These are phyloP conservation scores for Thelephora aurantiotincta DNA, from an alignment of 768 basidiomycete genomes.

Conservation along the genomic window DNA sequence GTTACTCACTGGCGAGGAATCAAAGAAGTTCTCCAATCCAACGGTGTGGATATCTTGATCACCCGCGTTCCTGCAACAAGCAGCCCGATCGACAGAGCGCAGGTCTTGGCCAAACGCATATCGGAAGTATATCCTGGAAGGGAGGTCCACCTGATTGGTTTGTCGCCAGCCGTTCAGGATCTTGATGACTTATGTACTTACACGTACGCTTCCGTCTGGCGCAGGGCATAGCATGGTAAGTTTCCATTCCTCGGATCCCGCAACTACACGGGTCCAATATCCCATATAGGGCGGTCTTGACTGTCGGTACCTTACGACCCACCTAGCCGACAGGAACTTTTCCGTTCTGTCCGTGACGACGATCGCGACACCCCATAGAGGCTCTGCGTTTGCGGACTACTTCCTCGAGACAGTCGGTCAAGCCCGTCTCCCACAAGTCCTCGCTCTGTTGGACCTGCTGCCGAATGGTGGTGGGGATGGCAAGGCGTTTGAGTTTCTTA, in stretches of 20 bases:
- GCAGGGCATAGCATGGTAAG: conserved; percentile 67
- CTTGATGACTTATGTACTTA: conserved; percentile 15
- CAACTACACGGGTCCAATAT: background rate
- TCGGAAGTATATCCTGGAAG: conserved; percentile 68
- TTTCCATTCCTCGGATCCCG: background rate
- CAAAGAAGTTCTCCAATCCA: conserved; percentile 79
- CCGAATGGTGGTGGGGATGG: conserved; percentile 94
- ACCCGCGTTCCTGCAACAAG: conserved; percentile 91
- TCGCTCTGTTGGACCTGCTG: conserved; percentile 66
- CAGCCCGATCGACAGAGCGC: conserved; percentile 76
- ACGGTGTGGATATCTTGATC: conserved; percentile 82
- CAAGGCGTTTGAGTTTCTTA: conserved; percentile 82
- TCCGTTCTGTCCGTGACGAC: conserved; percentile 80
- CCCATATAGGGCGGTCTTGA: conserved; percentile 76
- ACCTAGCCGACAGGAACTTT: conserved; percentile 67
- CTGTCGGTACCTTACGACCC: conserved; percentile 77
- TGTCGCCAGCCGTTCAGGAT: conserved; percentile 9
- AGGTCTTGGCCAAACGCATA: conserved; percentile 76
- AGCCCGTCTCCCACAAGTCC: conserved; percentile 50
- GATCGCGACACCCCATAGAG: conserved; percentile 89
- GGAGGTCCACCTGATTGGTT: conserved; percentile 78
- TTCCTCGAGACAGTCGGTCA: conserved; percentile 65
- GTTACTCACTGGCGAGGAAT: conserved; percentile 97
- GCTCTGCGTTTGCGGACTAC: conserved; percentile 87
- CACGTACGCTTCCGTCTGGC: conserved; percentile 6